Evolutionary conservation across 2,329 filamentous ascomycete genomes (phyloP).

Genomic region (Diaporthe caulivora): DNA sequence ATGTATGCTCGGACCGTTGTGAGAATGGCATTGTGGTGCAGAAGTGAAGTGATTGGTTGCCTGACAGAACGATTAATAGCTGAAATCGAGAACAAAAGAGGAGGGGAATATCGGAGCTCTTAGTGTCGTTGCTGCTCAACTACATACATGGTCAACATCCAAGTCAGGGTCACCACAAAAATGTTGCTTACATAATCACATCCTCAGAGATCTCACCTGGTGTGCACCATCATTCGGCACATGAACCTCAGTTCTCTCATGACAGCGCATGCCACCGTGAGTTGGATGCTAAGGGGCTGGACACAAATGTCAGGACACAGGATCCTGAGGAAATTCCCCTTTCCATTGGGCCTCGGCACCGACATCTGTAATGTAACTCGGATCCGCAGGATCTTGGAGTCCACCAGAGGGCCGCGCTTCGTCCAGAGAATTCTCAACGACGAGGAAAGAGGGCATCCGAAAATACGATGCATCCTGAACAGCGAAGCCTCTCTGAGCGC

Average conservation of each 20-base stretch:
- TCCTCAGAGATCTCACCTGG: not conserved
- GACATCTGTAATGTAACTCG: conserved; percentile 82
- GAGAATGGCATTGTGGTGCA: not conserved
- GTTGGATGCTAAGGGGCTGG: not conserved
- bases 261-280: not conserved
- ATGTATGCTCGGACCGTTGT: not conserved
- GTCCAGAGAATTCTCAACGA: conserved; percentile 60
- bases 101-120: not conserved
- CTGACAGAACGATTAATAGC: not conserved
- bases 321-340: conserved; percentile 63
- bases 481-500: not conserved
- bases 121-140: not conserved
- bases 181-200: conserved; percentile 6
- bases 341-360: conserved; percentile 78
- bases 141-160: not conserved
- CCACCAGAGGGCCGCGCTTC: conserved; percentile 57
- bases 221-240: not conserved
- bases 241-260: not conserved
- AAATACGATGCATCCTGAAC: conserved; percentile 30
- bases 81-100: not conserved
- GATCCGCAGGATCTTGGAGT: conserved; percentile 69
- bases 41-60: not conserved
- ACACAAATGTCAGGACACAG: conserved; percentile 30
- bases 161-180: not conserved
- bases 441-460: conserved; percentile 50